Evolutionary conservation across 1,284 basidiomycete species (phyloP), one percentile per base, ranked within the genome.

Genomic region (Bjerkandera adusta): DNA sequence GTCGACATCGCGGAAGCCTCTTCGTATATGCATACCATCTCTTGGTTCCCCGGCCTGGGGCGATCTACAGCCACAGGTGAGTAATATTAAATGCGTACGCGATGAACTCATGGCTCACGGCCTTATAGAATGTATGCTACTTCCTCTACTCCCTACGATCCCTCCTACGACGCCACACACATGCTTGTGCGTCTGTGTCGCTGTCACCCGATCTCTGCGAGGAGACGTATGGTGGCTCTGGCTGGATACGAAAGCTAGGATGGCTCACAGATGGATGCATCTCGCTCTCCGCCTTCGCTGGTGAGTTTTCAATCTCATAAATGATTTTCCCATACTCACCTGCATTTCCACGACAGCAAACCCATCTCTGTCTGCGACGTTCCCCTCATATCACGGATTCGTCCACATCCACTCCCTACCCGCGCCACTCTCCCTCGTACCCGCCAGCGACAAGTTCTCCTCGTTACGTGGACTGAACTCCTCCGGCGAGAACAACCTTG

Each of bases 401-500:
- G 72, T 96, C 15, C 79, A 81, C 37, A 77, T 92, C 24, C 81
- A 87, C 55, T 72, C 78, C 10, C 72, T 94, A 24, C 92, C 93
- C 2, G 70, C 79, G 3, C 79, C 81, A 1, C 78, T 83, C 45
- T 82, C 81, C 18, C 72, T 90, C 35, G 69, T 85, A 37, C 73
- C 89, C 2, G 81, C 86, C 3, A 90, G 84, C 56, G 86, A 87
- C 60, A 84, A 77, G 58, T 83, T 80, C 54, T 95, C 88, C 15
- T 75, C 76, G 3, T 72, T 96, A 36, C 84, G 90, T 13, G 91
- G 90, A 8, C 68, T 91, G 36, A 74, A 74, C 2, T 73, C 78
- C 38, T 77, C 71, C 38, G 72, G 71, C 21, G 93, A 97, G 66
- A 97, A 98, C 67, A 97, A 98, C 59, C 76, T 99, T 13, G 93